Conservation (phyloP, 306 rosid genomes). For the Prunus campanulata region DNA sequence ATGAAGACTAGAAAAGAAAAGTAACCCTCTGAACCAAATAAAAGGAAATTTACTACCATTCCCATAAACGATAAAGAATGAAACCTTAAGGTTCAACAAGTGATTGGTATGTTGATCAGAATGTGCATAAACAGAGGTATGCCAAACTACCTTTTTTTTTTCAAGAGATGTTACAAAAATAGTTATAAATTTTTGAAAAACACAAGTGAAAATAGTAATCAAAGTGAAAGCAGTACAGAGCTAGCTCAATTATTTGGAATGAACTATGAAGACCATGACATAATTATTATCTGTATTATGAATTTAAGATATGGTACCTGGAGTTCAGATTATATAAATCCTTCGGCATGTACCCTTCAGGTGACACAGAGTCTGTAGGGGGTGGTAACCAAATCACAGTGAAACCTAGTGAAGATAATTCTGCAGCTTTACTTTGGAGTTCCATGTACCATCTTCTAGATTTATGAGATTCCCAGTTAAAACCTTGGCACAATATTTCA, state of each 20-base stretch:
- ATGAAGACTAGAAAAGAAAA: background rate
- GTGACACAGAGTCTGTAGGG: constrained; percentile 95
- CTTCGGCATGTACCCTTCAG: constrained; percentile 94
- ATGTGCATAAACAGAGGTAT: background rate
- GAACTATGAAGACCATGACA: background rate
- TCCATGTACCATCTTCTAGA: constrained; percentile 88
- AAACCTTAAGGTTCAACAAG: background rate
- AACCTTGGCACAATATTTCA: constrained; percentile 96
- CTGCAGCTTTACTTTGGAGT: constrained; percentile 69
- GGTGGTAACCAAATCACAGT: constrained; percentile 96
- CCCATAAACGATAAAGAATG: background rate
- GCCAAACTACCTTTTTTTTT: background rate
- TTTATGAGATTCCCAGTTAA: constrained; percentile 97
- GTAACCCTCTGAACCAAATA: background rate
- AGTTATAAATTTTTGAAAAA: background rate
- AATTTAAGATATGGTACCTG: constrained; percentile 45
- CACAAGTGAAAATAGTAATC: background rate
- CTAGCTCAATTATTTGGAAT: background rate
- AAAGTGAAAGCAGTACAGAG: background rate
- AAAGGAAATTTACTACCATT: background rate
- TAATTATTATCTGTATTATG: background rate
- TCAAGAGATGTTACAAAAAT: background rate
- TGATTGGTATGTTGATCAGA: background rate
- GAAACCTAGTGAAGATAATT: constrained; percentile 71
- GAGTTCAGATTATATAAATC: constrained; percentile 90